These are phyloP conservation scores for Zygoascus biomembranicola DNA, from an alignment of 805 yeast genomes.

Conservation along the genomic window DNA sequence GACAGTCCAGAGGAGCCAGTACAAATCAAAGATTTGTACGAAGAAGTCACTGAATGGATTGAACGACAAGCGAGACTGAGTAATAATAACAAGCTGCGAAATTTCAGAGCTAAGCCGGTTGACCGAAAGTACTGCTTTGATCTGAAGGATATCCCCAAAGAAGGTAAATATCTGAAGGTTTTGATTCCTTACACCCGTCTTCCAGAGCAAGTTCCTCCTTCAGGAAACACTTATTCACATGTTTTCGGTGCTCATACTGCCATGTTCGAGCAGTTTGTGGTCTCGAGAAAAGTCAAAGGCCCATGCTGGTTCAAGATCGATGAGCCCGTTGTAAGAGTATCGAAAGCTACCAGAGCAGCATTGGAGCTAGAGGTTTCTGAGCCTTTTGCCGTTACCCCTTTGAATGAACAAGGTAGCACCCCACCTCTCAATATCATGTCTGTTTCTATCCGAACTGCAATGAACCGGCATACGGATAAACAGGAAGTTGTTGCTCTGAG, in stretches of 20 bases:
- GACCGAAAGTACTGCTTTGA: constrained; percentile 84
- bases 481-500: constrained; percentile 88
- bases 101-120: constrained; percentile 61
- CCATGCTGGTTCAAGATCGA: constrained; percentile 90
- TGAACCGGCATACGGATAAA: constrained; percentile 63
- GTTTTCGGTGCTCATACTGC: constrained; percentile 72
- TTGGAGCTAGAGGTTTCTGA: constrained; percentile 3
- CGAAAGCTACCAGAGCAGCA: constrained; percentile 31
- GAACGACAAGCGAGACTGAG: constrained; percentile 38
- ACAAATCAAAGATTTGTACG: constrained; percentile 57
- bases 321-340: constrained; percentile 47
- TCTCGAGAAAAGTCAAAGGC: constrained; percentile 84
- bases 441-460: constrained; percentile 68
- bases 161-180: constrained; percentile 72
- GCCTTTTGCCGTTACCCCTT: constrained; percentile 42
- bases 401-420: constrained; percentile 34
- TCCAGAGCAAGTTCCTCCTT: neutral
- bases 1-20: constrained; percentile 7
- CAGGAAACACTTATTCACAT: constrained; percentile 65
- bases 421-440: constrained; percentile 72
- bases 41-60: constrained; percentile 63
- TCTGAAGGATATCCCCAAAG: constrained; percentile 65
- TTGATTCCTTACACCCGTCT: constrained; percentile 48
- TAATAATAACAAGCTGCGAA: constrained; percentile 4
- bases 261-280: constrained; percentile 77